Base-by-base conservation (phyloP, 148 eudicot species). In the Rheum nobile region DNA sequence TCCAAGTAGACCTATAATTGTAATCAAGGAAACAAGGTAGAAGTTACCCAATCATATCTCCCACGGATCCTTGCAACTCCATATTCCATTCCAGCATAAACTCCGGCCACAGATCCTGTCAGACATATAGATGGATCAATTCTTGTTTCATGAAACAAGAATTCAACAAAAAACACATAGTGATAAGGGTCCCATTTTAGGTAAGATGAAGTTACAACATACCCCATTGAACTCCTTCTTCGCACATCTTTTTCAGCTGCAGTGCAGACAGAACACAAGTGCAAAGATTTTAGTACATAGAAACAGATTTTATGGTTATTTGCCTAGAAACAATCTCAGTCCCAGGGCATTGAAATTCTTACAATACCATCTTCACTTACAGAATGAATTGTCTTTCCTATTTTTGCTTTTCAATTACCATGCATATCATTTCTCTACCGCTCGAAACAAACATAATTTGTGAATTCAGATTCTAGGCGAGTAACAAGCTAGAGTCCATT, bases 181-280 rank as follows among this genome's bases (percentile, higher is more conserved):
- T 22, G 55, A 71, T n/a, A 10, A 17, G 28, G 16, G 12, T 37
- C 19, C 11, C 8, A 31, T 61, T 61, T 61, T 0, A 61, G 12
- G 37, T 1, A 29, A 61, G 34, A 61, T 29, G 29, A 32, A 65
- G 10, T 32, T 21, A 31, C 19, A 65, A 65, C 14, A 81, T 76
- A 93, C 98, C 98, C 98, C 98, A 93, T 70, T 84, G 89, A 74
- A 88, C 93, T 29, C 98, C 96, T 85, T 93, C 96, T 85, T 90
- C 87, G 82, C 98, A 93, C 93, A 93, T 88, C 80, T 84, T 87
- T 79, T 87, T 90, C 77, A 93, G 67, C 98, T 93, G 91, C 79
- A 90, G 52, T 31, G 71, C 8, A 47, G 63, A 65, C 38, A 31
- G 7, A 14, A 65, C n/a, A 65, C 70, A 61, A 28, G 4, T 12